Base-by-base conservation (phyloP, 2,329 filamentous ascomycete genomes). In the Colletotrichum liriopes region DNA sequence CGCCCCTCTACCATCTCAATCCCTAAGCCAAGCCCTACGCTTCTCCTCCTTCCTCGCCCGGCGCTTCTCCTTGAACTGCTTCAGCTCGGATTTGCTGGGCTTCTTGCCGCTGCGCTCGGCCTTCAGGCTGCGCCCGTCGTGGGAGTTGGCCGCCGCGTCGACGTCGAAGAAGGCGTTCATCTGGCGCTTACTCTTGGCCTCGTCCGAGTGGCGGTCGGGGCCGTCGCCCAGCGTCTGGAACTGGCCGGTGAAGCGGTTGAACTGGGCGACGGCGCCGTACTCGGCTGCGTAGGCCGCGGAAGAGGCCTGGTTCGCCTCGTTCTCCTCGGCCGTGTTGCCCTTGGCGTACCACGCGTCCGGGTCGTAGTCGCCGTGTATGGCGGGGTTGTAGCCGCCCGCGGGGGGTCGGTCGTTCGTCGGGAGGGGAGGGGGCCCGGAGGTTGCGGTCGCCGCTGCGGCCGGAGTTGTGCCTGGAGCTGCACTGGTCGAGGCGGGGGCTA, bases 91-190 rank as follows among this genome's bases (percentile, higher is more conserved):
- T 86, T 96, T 97, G 68, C 86, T 93, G 32, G 96, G 87, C 83
- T 94, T 95, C 88, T 96, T 95, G 66, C 92, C 91, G 70, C 93
- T 92, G 67, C 96, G 89, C 86, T 99, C 96, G 2, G 95, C 96
- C 83, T 96, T 97, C 71, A 99, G 85, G 79, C 95, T 98, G 71
- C 93, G 90, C 2, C 96, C 96, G 77, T 98, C 93, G 79, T 99
- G 95, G 70, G 90, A 90, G 79, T 97, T 98, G 5, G 95, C 96
- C 3, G 95, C 95, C 5, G 95, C 94, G 81, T 98, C 95, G 54
- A 98, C 95, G 80, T 99, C 96, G 81, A 98, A 99, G 83, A 93
- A 98, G 51, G 95, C 94, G 79, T 94, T 93, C 93, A 98, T 93
- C 84, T 98, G 96, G 55, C 96, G 88, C 63, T 87, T 88, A 72